Evolutionary conservation across 2,329 filamentous ascomycete species (phyloP), one percentile per base, ranked within the genome.

Genomic region (Akanthomyces muscarius): DNA sequence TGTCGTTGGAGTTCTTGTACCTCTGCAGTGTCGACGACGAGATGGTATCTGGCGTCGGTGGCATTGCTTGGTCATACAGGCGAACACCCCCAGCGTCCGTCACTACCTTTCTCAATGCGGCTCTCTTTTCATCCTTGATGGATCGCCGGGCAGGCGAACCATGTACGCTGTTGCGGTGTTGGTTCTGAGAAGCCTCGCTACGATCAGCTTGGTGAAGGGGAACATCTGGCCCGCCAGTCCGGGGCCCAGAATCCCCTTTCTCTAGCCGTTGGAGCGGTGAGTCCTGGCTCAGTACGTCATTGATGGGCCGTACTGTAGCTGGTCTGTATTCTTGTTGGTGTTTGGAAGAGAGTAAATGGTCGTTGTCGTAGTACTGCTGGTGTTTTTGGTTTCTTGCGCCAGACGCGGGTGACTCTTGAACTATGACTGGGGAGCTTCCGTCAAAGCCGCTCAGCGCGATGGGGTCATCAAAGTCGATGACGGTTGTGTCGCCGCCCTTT

Each of bases 21-120:
- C 78, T 76, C 6, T 78, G 76, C 41, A 86, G 74, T 0, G 82
- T 84, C 1, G 81, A 81, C 2, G 82, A 84, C 1, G 84, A 84
- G 23, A 86, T 82, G 0, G 84, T 86, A 66, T 86, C 84, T 0
- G 84, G 84, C 0, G 84, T 86, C 0, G 84, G 84, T 11, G 84
- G 84, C 1, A 86, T 73, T 21, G 72, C 73, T 21, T 80, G 77
- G 5, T 79, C 76, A 60, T 78, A 74, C 1, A 78, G 64, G 68
- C 75, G 73, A 45, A 76, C 78, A 65, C 73, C 74, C 65, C 68
- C 75, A 64, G 76, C 76, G 36, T 82, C 80, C 0, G 82, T 85
- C 36, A 79, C 69, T 7, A 85, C 83, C 48, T 73, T 78, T 11
- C 81, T 76, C 14, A 84, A 66, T 0, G 77, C 75, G 16, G 81